Percentiles rank a stretch among this genome's conserved stretches.
phyloP scores from a whole-genome alignment of 805 yeast genomes.

The Soucietia sequanensis region DNA sequence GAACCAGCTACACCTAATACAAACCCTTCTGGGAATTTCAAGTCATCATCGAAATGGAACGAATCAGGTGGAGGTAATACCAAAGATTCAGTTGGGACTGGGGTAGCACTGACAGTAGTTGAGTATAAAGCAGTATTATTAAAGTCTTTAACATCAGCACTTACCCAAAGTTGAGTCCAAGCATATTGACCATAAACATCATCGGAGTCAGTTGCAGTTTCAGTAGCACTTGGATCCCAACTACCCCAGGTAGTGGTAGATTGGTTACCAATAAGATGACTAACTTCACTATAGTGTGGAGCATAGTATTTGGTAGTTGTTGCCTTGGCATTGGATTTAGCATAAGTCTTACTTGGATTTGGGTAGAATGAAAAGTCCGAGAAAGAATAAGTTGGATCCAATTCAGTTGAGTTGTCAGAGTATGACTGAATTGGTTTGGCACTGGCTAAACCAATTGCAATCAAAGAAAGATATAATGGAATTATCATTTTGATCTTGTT shows the following conservation, averaged over 20 bases:
- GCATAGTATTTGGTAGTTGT: conserved; percentile 7
- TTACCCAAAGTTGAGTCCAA: conserved; percentile 17
- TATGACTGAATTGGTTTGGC: no score
- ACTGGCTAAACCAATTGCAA: no score
- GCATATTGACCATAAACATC: conserved; percentile 20
- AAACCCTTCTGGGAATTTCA: conserved; percentile 15
- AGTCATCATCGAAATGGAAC: conserved; percentile 10
- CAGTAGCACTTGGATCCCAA: conserved; percentile 13
- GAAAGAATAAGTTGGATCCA: no score
- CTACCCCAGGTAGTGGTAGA: conserved; percentile 18
- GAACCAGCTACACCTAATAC: conserved; percentile 31
- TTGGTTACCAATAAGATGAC: conserved; percentile 1
- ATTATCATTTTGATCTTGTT: no score
- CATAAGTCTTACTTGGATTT: conserved; percentile 4
- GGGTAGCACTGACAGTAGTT: conserved; percentile 16
- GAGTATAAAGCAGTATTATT: conserved; percentile 13
- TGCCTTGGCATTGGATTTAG: conserved; percentile 1
- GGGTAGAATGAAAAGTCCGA: no score
- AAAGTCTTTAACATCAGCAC: conserved; percentile 10
- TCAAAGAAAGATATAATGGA: no score
- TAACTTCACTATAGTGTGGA: conserved; percentile 6
- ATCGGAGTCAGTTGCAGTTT: conserved; percentile 12
- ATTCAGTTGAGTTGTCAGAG: no score
- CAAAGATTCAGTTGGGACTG: conserved; percentile 12
- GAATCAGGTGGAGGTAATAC: conserved; percentile 16